Evolutionary conservation across 495 filamentous ascomycete genomes (phyloP).

Genomic region (Clavariopsis aquatica): DNA sequence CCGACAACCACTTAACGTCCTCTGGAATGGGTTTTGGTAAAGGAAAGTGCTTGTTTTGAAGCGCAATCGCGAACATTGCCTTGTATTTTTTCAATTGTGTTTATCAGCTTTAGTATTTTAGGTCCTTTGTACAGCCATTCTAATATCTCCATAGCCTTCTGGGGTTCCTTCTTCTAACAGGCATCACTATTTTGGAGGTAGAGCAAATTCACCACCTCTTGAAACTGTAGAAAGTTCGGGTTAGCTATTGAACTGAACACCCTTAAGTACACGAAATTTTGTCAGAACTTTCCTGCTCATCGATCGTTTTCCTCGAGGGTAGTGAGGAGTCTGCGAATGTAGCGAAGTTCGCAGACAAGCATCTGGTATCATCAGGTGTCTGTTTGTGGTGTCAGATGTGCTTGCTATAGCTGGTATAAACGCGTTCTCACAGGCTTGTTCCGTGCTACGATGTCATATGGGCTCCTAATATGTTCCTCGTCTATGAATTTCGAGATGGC

Average conservation of each 20-base stretch:
- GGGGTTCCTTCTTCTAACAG: background rate
- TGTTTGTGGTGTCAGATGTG: background rate
- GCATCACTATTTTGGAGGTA: background rate
- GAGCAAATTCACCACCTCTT: constrained; percentile 4
- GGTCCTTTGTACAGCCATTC: constrained; percentile 11
- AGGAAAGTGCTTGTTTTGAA: constrained; percentile 10
- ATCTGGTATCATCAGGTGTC: background rate
- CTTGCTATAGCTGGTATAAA: too few species aligned
- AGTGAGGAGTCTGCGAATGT: constrained; percentile 9
- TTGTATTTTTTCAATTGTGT: constrained; percentile 10
- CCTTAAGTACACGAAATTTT: background rate
- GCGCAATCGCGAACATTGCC: constrained; percentile 1
- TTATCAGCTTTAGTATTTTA: constrained; percentile 3
- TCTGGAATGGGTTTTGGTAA: constrained; percentile 6
- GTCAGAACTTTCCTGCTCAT: background rate
- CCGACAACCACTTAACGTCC: background rate
- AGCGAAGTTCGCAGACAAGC: constrained; percentile 7
- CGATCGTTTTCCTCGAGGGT: constrained; percentile 14
- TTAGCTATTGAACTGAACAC: background rate
- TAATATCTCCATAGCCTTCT: background rate
- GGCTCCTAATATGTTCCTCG: too few species aligned
- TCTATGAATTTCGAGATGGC: too few species aligned
- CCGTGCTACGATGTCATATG: too few species aligned
- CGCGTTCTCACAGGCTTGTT: too few species aligned
- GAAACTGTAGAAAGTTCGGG: constrained; percentile 5